Evolutionary conservation across 768 basidiomycete genomes (phyloP).

Genomic region (Amanita pallidorosea): DNA sequence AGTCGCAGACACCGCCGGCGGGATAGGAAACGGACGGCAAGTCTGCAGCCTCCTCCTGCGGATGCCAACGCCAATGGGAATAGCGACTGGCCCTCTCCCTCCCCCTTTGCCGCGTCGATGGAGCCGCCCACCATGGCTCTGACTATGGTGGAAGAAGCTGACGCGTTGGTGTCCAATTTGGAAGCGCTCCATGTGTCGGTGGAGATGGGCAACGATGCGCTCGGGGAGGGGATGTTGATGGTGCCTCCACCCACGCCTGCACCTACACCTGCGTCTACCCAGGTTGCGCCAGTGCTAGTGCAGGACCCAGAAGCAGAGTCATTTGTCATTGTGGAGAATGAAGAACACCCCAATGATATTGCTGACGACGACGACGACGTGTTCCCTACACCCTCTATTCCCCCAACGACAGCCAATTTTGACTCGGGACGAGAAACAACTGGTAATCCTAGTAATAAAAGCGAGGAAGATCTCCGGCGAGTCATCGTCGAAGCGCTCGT

Average conservation of each 20-base stretch:
- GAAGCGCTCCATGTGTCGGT: slow-evolving; percentile 23
- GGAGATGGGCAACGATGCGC: slow-evolving; percentile 2
- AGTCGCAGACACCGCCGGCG: slow-evolving; percentile 6
- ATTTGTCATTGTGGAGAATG: background rate
- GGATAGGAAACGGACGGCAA: slow-evolving; percentile 7
- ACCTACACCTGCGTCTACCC: background rate
- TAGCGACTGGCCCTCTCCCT: background rate
- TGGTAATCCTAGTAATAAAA: slow-evolving; percentile 13
- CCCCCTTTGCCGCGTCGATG: background rate
- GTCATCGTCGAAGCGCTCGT: slow-evolving; percentile 76
- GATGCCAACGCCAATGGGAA: too few relatives aligned
- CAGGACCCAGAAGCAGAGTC: background rate
- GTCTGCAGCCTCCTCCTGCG: background rate
- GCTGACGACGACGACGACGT: slow-evolving; percentile 26
- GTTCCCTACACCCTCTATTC: slow-evolving; percentile 20
- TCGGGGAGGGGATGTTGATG: slow-evolving; percentile 4
- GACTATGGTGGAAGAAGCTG: slow-evolving; percentile 8
- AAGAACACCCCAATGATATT: slow-evolving; percentile 4
- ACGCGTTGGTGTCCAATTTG: slow-evolving; percentile 19
- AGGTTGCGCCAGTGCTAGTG: background rate
- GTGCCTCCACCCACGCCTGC: slow-evolving; percentile 5
- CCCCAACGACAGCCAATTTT: background rate
- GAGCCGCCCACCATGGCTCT: background rate
- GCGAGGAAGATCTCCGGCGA: slow-evolving; percentile 17
- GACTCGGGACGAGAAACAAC: slow-evolving; percentile 12